These are phyloP conservation scores for Effrenium voratum DNA, from an alignment of 73 alveolate species.

Conservation along the genomic window DNA sequence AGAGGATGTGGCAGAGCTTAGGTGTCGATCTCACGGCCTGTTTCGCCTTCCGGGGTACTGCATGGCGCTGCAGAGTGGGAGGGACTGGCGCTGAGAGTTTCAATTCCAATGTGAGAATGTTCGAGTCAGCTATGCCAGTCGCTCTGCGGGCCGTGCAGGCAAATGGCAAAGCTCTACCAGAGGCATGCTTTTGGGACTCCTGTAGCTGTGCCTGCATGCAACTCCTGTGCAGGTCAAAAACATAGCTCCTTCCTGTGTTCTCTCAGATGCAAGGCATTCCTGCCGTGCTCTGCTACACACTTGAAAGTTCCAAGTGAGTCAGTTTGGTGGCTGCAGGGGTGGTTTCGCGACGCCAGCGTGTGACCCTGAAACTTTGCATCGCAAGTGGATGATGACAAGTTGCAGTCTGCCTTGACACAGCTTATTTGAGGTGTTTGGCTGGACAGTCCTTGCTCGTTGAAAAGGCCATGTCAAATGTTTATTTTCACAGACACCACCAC, in stretches of 20 bases:
- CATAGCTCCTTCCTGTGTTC: slow-evolving; percentile 53
- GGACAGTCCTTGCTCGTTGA: slow-evolving; percentile 62
- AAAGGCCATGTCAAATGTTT: neutral
- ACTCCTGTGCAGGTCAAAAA: neutral
- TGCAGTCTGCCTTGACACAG: too few relatives aligned
- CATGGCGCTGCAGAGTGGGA: slow-evolving; percentile 52
- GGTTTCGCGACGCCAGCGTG: slow-evolving; percentile 60
- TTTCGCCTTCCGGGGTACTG: slow-evolving; percentile 76
- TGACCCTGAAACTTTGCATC: neutral
- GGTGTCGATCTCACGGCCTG: slow-evolving; percentile 71
- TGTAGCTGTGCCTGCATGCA: neutral
- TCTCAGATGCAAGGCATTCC: slow-evolving; percentile 56
- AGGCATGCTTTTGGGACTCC: neutral
- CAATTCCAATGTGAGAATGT: neutral
- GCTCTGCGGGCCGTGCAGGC: neutral
- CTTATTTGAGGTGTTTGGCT: slow-evolving; percentile 23
- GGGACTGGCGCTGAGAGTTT: neutral
- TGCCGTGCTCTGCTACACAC: neutral
- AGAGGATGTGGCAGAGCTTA: neutral
- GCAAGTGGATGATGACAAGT: too few relatives aligned
- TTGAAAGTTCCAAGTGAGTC: neutral
- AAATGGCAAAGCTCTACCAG: slow-evolving; percentile 21
- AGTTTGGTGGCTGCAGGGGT: slow-evolving; percentile 12
- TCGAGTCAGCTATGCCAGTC: neutral
- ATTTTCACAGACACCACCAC: neutral